A percentile compares a stretch with the other conserved stretches of the same genome.
These are phyloP conservation scores for Aphanoascus verrucosus DNA, from an alignment of 2,329 filamentous ascomycete species.

Conservation along the genomic window DNA sequence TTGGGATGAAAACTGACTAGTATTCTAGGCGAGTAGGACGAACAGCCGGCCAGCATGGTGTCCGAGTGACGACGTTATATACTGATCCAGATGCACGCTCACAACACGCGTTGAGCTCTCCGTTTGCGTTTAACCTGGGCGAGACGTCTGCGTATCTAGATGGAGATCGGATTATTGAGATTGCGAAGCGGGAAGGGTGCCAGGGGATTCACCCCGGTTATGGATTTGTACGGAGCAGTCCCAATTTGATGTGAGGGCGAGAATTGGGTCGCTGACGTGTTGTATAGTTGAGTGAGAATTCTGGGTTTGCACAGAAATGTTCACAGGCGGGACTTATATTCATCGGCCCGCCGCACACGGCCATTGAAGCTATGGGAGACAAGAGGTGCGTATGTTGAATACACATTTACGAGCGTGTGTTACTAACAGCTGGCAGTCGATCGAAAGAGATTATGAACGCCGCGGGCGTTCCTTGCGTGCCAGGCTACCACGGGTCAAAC, in stretches of 20 bases:
- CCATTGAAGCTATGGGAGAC: conserved; percentile 76
- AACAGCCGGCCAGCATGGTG: conserved; percentile 78
- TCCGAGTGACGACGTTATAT: conserved; percentile 87
- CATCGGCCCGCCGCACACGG: conserved; percentile 74
- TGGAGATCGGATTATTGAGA: conserved; percentile 78
- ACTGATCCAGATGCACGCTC: conserved; percentile 80
- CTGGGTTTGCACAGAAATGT: conserved; percentile 77
- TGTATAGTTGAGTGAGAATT: conserved; percentile 68
- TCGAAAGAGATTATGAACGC: conserved; percentile 95
- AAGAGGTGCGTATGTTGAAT: conserved; percentile 50
- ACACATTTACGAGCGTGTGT: background rate
- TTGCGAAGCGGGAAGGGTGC: conserved; percentile 77
- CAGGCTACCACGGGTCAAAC: conserved; percentile 82
- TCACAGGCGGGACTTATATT: conserved; percentile 85
- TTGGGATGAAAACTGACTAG: background rate
- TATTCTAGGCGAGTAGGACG: conserved; percentile 61
- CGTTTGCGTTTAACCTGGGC: conserved; percentile 73
- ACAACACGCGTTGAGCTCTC: conserved; percentile 79
- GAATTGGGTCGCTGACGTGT: background rate
- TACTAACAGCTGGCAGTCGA: conserved; percentile 35
- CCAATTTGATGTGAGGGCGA: background rate
- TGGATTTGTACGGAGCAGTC: conserved; percentile 51
- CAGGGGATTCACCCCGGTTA: conserved; percentile 93
- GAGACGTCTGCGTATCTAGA: conserved; percentile 76
- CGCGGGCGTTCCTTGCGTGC: conserved; percentile 92